Conservation (phyloP, 495 filamentous ascomycete genomes). For the Bacidia gigantensis region DNA sequence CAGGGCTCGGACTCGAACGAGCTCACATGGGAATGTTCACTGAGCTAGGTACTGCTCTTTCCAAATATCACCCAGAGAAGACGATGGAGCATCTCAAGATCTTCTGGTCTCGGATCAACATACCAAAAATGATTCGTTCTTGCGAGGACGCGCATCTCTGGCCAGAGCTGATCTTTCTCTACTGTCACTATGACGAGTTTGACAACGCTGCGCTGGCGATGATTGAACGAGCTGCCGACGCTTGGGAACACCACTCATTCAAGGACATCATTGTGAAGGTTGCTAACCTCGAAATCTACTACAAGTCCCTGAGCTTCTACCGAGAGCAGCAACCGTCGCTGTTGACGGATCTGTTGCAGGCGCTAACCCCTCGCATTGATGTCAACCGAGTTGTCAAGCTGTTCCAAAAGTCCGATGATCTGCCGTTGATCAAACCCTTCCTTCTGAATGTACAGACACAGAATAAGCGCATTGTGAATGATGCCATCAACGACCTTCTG, state of each 20-base stretch:
- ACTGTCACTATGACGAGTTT: constrained; percentile 98
- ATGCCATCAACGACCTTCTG: constrained; percentile 93
- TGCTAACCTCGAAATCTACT: constrained; percentile 97
- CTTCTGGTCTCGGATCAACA: constrained; percentile 98
- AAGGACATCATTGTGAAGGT: constrained; percentile 98
- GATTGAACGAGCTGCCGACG: constrained; percentile 97
- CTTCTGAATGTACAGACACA: constrained; percentile 89
- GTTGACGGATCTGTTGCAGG: constrained; percentile 88
- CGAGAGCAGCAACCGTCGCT: constrained; percentile 91
- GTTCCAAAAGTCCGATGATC: constrained; percentile 96
- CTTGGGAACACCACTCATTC: constrained; percentile 99
- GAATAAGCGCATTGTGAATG: constrained; percentile 97
- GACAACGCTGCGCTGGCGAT: constrained; percentile 97
- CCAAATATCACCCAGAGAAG: constrained; percentile 91
- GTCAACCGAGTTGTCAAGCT: constrained; percentile 97
- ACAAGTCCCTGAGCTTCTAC: constrained; percentile 95
- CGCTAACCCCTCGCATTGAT: constrained; percentile 82
- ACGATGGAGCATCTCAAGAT: constrained; percentile 98
- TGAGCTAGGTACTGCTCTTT: constrained; percentile 82
- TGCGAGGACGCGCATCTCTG: constrained; percentile 93
- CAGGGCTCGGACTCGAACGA: constrained; percentile 87
- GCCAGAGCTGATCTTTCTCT: constrained; percentile 97
- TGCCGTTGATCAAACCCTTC: constrained; percentile 98
- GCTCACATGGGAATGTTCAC: constrained; percentile 96
- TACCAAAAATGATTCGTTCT: constrained; percentile 92